Base-by-base conservation (phyloP, 306 rosid genomes). In the Fagus sylvatica region DNA sequence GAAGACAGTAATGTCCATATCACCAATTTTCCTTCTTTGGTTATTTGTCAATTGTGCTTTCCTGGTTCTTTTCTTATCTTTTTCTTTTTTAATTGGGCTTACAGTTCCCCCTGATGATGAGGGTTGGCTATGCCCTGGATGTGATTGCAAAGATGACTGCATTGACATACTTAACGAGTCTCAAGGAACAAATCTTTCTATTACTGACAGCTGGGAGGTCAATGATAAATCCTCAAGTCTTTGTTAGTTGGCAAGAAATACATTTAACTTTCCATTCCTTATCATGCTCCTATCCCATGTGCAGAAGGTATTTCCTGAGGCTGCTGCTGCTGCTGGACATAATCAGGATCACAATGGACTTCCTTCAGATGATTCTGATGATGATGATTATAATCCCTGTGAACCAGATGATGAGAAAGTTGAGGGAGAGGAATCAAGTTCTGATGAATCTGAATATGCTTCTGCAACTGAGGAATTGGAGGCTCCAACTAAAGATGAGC, bases 41-140 rank as follows among this genome's bases (percentile, higher is more conserved):
- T 79, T 42, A 40, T 66, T 68, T 75, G 46, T 49, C 32, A 73
- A 1, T 80, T 36, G 65, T 62, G 72, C 79, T 87, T 81, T 59
- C 16, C 32, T 19, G 48, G 85, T 73, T 66, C 66, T 74, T 80
- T 22, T 76, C 69, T 80, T 80, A 85, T 51, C 40, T 55, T 19
- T 64, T 71, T 75, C 60, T 39, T 74, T 51, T 7, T 73, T 76
- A 46, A 46, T 22, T 22, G 86, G 85, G 51, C 72, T 78, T 84
- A 81, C 95, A 94, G 98, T 94, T 84, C 97, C 98, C 32, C 91
- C 95, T 64, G 97, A 85, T 2, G 90, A 89, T 11, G 94, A 90
- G 85, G 91, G 97, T 83, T 94, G 98, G 98, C 84, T 94, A 76
- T 94, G 98, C 90, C 98, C 95, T 7, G 98, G 93, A 77, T 94